phyloP scores from a whole-genome alignment of 441 rosid genomes.

The Gossypium trilobum region DNA sequence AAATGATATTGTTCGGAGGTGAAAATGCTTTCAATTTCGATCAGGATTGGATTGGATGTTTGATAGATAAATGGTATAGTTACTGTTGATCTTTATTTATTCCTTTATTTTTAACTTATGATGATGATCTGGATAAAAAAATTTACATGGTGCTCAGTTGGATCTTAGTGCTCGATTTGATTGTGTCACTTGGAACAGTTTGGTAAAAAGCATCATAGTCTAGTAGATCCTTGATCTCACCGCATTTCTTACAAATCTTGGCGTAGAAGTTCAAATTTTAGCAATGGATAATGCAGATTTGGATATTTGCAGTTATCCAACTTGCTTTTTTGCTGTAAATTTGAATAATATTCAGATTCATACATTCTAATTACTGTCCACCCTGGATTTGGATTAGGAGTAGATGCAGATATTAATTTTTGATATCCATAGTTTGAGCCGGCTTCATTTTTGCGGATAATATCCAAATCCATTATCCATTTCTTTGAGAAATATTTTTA shows the following conservation, averaged over 20 bases:
- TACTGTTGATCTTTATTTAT: not conserved
- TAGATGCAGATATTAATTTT: no score
- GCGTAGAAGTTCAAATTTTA: not conserved
- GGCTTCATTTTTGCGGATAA: no score
- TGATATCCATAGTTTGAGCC: no score
- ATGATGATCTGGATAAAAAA: not conserved
- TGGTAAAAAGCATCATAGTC: not conserved
- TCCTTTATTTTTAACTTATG: not conserved
- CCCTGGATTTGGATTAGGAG: no score
- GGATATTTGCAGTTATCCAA: no score
- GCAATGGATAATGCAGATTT: no score
- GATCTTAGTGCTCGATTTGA: not conserved
- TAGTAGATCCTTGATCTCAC: not conserved
- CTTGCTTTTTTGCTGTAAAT: no score
- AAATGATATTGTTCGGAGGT: not conserved
- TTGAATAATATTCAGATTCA: no score
- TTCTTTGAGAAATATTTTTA: no score
- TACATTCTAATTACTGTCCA: no score
- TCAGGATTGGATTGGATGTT: constrained; percentile 1
- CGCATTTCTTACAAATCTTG: not conserved
- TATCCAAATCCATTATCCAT: no score
- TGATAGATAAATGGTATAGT: not conserved
- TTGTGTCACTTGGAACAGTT: not conserved
- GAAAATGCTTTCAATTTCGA: not conserved
- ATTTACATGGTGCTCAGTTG: not conserved